Evolutionary conservation across 306 rosid species (phyloP).

Genomic region (Delonix regia): DNA sequence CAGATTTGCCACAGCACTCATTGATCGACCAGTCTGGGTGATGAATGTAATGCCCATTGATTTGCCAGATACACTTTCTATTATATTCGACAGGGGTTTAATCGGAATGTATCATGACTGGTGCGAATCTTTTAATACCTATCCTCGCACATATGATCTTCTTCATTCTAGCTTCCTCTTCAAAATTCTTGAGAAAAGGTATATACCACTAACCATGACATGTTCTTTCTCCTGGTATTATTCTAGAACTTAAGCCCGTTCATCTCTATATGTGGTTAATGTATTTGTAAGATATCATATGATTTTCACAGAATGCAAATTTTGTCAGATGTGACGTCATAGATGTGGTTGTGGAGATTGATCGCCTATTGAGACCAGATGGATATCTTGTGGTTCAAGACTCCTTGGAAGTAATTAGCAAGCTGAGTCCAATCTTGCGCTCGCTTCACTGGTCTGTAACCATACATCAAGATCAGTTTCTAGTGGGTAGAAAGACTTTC

Average conservation of each 20-base stretch:
- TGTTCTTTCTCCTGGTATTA: constrained; percentile 18
- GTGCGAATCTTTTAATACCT: constrained; percentile 91
- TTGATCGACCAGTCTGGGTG: constrained; percentile 81
- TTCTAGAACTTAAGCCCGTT: neutral
- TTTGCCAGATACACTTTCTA: constrained; percentile 65
- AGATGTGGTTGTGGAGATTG: constrained; percentile 74
- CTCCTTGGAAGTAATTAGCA: constrained; percentile 61
- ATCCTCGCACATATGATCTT: constrained; percentile 90
- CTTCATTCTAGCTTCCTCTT: constrained; percentile 83
- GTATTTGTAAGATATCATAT: constrained; percentile 4
- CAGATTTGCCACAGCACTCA: constrained; percentile 92
- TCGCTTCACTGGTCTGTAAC: constrained; percentile 82
- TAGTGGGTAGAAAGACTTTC: constrained; percentile 72
- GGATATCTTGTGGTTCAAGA: constrained; percentile 79
- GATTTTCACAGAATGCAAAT: constrained; percentile 26
- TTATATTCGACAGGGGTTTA: constrained; percentile 81
- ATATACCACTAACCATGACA: constrained; percentile 19
- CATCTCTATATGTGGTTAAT: neutral
- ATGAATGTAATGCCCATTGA: constrained; percentile 87
- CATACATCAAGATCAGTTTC: constrained; percentile 59
- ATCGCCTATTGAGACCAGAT: constrained; percentile 83
- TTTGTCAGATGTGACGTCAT: constrained; percentile 69
- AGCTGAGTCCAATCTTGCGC: constrained; percentile 61
- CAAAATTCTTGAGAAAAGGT: constrained; percentile 66
- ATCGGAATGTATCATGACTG: constrained; percentile 94